Evolutionary conservation across 768 basidiomycete species (phyloP).

Genomic region (Kwoniella newhampshirensis): DNA sequence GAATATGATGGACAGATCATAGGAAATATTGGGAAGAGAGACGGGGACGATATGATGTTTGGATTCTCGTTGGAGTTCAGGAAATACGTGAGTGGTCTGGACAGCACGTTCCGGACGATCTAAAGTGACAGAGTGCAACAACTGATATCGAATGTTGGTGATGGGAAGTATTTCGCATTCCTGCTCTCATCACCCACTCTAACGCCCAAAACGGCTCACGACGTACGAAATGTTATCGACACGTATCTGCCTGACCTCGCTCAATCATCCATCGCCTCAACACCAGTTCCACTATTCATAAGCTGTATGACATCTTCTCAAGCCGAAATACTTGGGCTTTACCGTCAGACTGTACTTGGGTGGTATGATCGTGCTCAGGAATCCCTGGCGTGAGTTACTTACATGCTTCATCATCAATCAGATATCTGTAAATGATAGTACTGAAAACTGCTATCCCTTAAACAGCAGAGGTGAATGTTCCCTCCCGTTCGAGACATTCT

Average conservation of each 20-base stretch:
- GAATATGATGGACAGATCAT: slow-evolving; percentile 17
- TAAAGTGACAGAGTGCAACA: too few relatives aligned
- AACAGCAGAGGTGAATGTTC: not conserved
- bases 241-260: slow-evolving; percentile 24
- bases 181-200: slow-evolving; percentile 9
- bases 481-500: slow-evolving; percentile 1
- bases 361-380: slow-evolving; percentile 16
- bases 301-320: slow-evolving; percentile 16
- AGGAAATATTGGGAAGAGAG: slow-evolving; percentile 1
- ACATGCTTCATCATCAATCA: too few relatives aligned
- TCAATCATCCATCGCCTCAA: not conserved
- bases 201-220: too few relatives aligned
- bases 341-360: slow-evolving; percentile 3
- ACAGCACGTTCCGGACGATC: too few relatives aligned
- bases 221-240: slow-evolving; percentile 18
- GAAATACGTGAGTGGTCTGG: slow-evolving; percentile 20
- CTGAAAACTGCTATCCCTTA: too few relatives aligned
- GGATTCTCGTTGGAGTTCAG: slow-evolving; percentile 24
- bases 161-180: slow-evolving; percentile 31
- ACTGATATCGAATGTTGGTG: too few relatives aligned
- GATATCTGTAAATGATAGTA: too few relatives aligned
- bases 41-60: slow-evolving; percentile 18
- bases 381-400: not conserved
- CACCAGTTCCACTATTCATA: slow-evolving; percentile 12
- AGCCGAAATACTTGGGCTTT: not conserved